These are phyloP conservation scores for Debaryomyces psychrophilus DNA, from an alignment of 1,139 yeast species.

Conservation along the genomic window DNA sequence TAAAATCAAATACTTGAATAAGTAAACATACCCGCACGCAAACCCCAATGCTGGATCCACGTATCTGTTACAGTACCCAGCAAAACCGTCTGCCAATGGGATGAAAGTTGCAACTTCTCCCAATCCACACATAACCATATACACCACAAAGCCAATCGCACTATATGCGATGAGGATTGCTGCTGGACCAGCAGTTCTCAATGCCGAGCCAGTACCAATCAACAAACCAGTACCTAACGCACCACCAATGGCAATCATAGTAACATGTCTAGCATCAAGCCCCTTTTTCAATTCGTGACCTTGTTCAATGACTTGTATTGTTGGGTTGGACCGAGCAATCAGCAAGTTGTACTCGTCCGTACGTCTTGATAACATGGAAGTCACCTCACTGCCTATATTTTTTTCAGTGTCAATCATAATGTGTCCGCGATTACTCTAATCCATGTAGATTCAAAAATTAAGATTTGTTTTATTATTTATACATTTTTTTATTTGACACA, in stretches of 20 bases:
- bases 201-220: conserved; percentile 70
- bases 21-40: conserved; percentile 72
- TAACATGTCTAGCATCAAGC: conserved; percentile 69
- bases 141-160: conserved; percentile 65
- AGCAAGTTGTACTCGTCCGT: conserved; percentile 54
- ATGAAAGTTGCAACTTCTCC: conserved; percentile 79
- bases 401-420: conserved; percentile 5
- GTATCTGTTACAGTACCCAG: conserved; percentile 69
- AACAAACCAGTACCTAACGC: conserved; percentile 67
- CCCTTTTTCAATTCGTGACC: conserved; percentile 63
- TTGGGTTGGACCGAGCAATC: conserved; percentile 49
- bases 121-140: conserved; percentile 67
- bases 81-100: conserved; percentile 70
- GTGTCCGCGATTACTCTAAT: background rate
- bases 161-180: conserved; percentile 64
- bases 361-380: conserved; percentile 44
- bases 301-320: conserved; percentile 35
- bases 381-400: conserved; percentile 12
- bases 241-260: conserved; percentile 69
- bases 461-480: conserved; percentile 5
- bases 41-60: conserved; percentile 73
- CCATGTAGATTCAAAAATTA: background rate
- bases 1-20: conserved; percentile 59
- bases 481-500: background rate
- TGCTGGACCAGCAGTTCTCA: conserved; percentile 70